Evolutionary conservation across 192 early-diverging fungal genomes (phyloP).

Genomic region (Coemansia sp.): DNA sequence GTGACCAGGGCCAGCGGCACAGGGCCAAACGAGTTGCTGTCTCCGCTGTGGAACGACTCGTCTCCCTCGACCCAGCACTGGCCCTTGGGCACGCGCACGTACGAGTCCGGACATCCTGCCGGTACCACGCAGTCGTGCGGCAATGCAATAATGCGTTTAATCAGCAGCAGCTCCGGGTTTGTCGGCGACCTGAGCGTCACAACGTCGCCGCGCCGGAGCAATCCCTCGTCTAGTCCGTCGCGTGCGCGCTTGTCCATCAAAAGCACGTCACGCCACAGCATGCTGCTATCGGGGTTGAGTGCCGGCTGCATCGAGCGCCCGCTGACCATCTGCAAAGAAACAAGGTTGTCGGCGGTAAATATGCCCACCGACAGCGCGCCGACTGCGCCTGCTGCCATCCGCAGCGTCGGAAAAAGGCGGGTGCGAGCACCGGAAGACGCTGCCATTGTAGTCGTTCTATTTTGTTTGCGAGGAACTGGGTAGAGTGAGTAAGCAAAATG

Average conservation of each 20-base stretch:
- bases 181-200: constrained; percentile 68
- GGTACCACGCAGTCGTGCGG: constrained; percentile 70
- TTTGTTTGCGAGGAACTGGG: no score
- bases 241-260: constrained; percentile 63
- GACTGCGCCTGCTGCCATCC: constrained; percentile 13
- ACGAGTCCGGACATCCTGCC: constrained; percentile 24
- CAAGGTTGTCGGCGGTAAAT: constrained; percentile 42
- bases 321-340: constrained; percentile 49
- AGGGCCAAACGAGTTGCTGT: constrained; percentile 80
- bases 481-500: no score
- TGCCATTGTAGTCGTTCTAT: no score
- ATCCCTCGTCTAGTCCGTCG: constrained; percentile 42
- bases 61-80: constrained; percentile 89
- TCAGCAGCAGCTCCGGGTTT: constrained; percentile 68
- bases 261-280: constrained; percentile 66
- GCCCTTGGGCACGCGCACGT: constrained; percentile 69
- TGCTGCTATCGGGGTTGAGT: constrained; percentile 74
- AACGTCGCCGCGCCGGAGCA: constrained; percentile 65
- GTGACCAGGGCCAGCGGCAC: constrained; percentile 70
- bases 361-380: constrained; percentile 22
- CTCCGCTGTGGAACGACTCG: constrained; percentile 78
- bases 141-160: constrained; percentile 85
- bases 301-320: constrained; percentile 69
- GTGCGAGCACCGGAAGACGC: neutral
- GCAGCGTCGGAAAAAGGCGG: constrained; percentile 3